phyloP scores from a whole-genome alignment of 805 yeast genomes.

The Kockiozyma suomiensis region DNA sequence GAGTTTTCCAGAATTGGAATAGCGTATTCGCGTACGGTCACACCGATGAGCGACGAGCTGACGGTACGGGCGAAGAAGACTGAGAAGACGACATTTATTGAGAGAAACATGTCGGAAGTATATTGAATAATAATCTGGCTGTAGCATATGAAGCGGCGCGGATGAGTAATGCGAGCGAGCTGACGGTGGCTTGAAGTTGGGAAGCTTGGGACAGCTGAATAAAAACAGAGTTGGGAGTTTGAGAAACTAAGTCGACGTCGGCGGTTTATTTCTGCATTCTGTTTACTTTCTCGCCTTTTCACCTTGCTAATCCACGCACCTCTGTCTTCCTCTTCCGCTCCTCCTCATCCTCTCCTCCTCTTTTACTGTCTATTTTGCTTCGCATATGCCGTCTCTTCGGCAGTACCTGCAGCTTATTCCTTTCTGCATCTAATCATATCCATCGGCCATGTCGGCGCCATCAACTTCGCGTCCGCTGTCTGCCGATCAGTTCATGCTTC shows the following conservation, averaged over 20 bases:
- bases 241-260: no score
- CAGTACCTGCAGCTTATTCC: not conserved
- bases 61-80: no score
- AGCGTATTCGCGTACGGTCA: not conserved
- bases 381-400: not conserved
- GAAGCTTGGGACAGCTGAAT: no score
- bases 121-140: no score
- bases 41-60: not conserved
- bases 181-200: no score
- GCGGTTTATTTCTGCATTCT: not conserved
- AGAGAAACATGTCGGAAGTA: no score
- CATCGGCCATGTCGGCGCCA: slow-evolving; percentile 5
- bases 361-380: not conserved
- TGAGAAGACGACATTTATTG: no score
- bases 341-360: not conserved
- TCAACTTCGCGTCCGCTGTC: slow-evolving; percentile 12
- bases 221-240: no score
- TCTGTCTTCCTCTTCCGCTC: not conserved
- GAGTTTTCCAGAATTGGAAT: not conserved
- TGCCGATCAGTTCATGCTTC: slow-evolving; percentile 52
- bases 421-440: not conserved
- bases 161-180: no score
- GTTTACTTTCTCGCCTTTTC: not conserved
- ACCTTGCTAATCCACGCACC: not conserved
- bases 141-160: no score